A percentile compares a stretch with the other conserved stretches of the same genome.
phyloP scores from a whole-genome alignment of 2,329 filamentous ascomycete genomes.

The Pestalotiopsis sp. region DNA sequence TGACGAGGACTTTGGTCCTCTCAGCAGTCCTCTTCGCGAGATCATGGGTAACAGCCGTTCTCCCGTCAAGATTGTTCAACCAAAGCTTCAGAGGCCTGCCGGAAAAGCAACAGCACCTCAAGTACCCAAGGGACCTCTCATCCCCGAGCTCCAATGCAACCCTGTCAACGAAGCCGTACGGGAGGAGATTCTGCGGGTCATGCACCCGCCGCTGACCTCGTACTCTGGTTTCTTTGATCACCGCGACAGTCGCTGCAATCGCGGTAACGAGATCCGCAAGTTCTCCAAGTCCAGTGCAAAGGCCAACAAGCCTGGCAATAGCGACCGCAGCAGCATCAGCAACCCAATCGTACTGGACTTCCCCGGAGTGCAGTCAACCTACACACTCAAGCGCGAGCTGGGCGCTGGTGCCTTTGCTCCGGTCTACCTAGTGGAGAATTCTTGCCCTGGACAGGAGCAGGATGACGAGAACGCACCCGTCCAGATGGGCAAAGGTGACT shows the following conservation, averaged over 20 bases:
- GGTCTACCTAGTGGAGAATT: conserved; percentile 86
- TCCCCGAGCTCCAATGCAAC: conserved; percentile 84
- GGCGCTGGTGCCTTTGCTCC: conserved; percentile 94
- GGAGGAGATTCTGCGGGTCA: conserved; percentile 71
- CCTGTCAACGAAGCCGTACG: conserved; percentile 80
- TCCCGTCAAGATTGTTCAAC: conserved; percentile 51
- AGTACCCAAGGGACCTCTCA: conserved; percentile 68
- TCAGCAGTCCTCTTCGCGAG: conserved; percentile 74
- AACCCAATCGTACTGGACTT: conserved; percentile 70
- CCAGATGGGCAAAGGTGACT: conserved; percentile 64
- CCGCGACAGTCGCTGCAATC: conserved; percentile 63
- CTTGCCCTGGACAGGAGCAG: conserved; percentile 46
- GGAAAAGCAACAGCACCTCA: conserved; percentile 22
- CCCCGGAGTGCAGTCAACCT: conserved; percentile 64
- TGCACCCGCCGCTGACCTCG: conserved; percentile 71
- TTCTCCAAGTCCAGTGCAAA: conserved; percentile 71
- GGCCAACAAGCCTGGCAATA: conserved; percentile 57
- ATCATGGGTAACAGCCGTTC: conserved; percentile 56
- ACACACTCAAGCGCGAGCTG: conserved; percentile 81
- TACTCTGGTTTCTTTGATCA: conserved; percentile 84
- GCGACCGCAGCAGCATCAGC: conserved; percentile 61
- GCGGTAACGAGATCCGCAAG: conserved; percentile 76
- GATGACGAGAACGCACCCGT: conserved; percentile 43
- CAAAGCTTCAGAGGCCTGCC: conserved; percentile 45
- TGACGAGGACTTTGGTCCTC: conserved; percentile 41